A percentile compares a stretch with the other conserved stretches of the same genome.
phyloP scores from a whole-genome alignment of 1,284 basidiomycete genomes.

The Agroathelia rolfsii region DNA sequence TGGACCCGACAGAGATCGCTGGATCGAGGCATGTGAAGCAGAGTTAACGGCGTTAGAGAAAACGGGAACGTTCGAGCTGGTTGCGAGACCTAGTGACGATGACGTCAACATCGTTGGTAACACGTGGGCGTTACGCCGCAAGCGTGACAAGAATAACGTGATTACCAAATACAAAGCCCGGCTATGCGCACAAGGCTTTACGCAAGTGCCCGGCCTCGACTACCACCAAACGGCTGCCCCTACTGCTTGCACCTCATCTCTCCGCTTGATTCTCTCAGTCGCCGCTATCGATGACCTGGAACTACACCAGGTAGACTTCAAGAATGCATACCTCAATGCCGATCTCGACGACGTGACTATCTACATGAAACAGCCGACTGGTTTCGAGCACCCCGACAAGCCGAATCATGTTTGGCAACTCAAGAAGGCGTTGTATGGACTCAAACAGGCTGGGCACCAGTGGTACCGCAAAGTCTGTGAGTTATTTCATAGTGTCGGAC shows the following conservation, averaged over 20 bases:
- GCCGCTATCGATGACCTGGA: conserved; percentile 17
- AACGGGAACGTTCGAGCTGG: no score
- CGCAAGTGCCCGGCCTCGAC: conserved; percentile 4
- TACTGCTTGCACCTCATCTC: conserved; percentile 21
- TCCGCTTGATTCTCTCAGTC: conserved; percentile 22
- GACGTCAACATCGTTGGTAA: conserved; percentile 15
- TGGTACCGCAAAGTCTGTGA: conserved; percentile 14
- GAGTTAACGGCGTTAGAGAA: no score
- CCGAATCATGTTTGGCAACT: conserved; percentile 17
- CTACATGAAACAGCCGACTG: conserved; percentile 26
- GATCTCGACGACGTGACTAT: conserved; percentile 16
- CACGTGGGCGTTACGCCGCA: conserved; percentile 23
- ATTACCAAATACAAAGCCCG: conserved; percentile 25
- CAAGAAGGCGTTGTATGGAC: conserved; percentile 13
- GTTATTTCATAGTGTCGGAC: conserved; percentile 8
- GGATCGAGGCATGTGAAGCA: no score
- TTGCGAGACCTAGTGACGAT: no score
- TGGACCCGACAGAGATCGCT: no score
- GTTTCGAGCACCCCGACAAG: conserved; percentile 12
- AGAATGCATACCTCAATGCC: conserved; percentile 25
- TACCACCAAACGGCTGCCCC: conserved; percentile 21
- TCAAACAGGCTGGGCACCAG: conserved; percentile 15
- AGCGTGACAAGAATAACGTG: conserved; percentile 18
- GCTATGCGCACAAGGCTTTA: conserved; percentile 26
- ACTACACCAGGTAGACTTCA: conserved; percentile 21